These are phyloP conservation scores for Thelonectria olida DNA, from an alignment of 2,329 filamentous ascomycete species.

Conservation along the genomic window DNA sequence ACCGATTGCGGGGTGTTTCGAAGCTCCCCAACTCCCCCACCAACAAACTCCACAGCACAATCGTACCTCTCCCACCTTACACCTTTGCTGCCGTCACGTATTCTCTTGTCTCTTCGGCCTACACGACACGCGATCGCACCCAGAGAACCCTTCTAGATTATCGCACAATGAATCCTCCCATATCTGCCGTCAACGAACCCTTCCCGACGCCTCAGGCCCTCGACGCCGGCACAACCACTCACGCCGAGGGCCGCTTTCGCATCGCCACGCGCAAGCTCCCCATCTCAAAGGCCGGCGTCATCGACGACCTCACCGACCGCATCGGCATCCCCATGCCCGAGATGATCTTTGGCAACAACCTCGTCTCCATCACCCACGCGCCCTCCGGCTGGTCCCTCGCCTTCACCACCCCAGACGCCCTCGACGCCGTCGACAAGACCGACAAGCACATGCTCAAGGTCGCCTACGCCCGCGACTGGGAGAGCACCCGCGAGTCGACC, in stretches of 20 bases:
- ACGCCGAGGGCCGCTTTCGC: conserved; percentile 72
- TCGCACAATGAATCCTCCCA: conserved; percentile 44
- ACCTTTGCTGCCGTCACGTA: neutral
- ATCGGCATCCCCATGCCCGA: conserved; percentile 91
- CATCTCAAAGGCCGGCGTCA: conserved; percentile 90
- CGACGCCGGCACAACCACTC: conserved; percentile 62
- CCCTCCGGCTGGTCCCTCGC: conserved; percentile 79
- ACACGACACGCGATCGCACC: neutral
- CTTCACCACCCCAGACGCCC: conserved; percentile 87
- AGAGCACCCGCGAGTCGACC: conserved; percentile 72
- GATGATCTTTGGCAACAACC: conserved; percentile 99
- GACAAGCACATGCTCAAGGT: conserved; percentile 91
- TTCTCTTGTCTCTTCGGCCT: neutral
- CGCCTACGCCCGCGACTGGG: conserved; percentile 90
- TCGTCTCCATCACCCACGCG: conserved; percentile 78
- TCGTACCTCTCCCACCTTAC: neutral
- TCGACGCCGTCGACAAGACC: conserved; percentile 94
- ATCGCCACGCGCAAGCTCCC: conserved; percentile 89
- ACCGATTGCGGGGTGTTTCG: neutral
- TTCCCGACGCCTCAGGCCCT: conserved; percentile 62
- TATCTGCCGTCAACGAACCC: conserved; percentile 57
- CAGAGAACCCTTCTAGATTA: neutral
- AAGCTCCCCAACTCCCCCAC: neutral
- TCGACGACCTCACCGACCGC: conserved; percentile 82
- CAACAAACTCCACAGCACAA: neutral